Base-by-base conservation (phyloP, 768 basidiomycete genomes). In the Boletus fagicola region DNA sequence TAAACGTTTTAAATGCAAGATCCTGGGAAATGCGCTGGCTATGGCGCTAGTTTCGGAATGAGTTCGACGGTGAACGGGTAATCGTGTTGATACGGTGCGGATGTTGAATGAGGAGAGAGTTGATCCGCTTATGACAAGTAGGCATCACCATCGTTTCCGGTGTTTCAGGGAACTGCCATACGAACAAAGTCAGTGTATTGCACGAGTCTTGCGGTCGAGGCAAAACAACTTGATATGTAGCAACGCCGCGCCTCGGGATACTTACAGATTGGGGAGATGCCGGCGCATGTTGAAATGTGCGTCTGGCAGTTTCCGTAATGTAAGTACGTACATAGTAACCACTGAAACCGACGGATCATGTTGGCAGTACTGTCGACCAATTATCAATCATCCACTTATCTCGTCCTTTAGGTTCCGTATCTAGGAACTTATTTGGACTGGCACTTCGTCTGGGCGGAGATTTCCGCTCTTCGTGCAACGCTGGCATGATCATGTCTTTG, bases 401-500 rank as follows among this genome's bases (percentile, higher is more conserved):
- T 40, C 11, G n/a, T 20, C 15, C 15, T 1, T 35, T 15, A 35
- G 35, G 13, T 35, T 35, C 35, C 35, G 33, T 35, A 33, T 12
- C 31, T 12, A 12, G 30, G 30, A 5, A 8, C 31, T 9, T 35
- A 5, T 35, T 35, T 35, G 33, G 12, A 7, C 35, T 28, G 28
- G 28, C 35, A 16, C 15, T 36, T 36, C 35, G 35, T 36, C 16
- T 12, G 9, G 9, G 45, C 28, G 45, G 24, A 18, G 11, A 46
- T 8, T 31, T 30, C 28, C 11, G 46, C 3, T n/a, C 31, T 28
- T 28, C 33, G 33, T 36, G 20, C 16, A 22, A 33, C 56, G 5
- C n/a, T 5, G n/a, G n/a, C n/a, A n/a, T n/a, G n/a, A 60, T 35
- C 45, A 62, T 71, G 68, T 68, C 69, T 7, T 52, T 70, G 53